Base-by-base conservation (phyloP, 768 basidiomycete species). In the Pleurotus salmoneostramineus region DNA sequence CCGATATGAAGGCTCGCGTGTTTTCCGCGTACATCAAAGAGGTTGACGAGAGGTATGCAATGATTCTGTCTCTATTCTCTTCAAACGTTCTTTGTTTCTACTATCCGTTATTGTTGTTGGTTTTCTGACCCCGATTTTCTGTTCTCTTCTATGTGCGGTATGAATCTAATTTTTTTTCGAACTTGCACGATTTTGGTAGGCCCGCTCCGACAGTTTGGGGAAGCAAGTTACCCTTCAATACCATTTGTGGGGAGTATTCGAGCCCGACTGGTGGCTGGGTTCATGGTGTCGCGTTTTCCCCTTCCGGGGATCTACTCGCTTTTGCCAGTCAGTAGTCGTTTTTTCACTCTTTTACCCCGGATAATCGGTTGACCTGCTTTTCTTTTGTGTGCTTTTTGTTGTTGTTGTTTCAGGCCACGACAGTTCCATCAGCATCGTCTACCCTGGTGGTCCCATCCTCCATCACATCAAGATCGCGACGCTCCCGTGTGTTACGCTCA, bases 11-110 rank as follows among this genome's bases (percentile, higher is more conserved):
- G 73, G 97, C 97, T 8, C 84, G 95, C 15, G 97, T 99, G 6
- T 92, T 98, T 72, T 98, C 95, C 1, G 97, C 95, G 3, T 98
- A 93, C 72, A 95, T 98, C 77, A 99, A 99, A 78, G 97, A 97
- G 64, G 87, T 98, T 17, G 97, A 99, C 68, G 85, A 91, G 66
- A 91, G 87, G 96, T 90, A 62, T 62, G 78, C 67, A 27, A 5
- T 21, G 50, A 3, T 3, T 27, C 3, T 27, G n/a, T 27, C 21
- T 27, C 21, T 27, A 27, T 27, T 27, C 21, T 27, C 21, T 27
- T 27, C 21, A 27, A 27, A 27, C 21, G 21, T 27, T 27, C 21
- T 27, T 27, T 27, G 21, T 27, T 27, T 27, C 21, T 27, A 27
- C 21, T 27, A 27, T 27, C 21, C 21, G 21, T 27, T 27, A 27